Conservation (phyloP, 768 basidiomycete species). For the Hysterangium stoloniferum region DNA sequence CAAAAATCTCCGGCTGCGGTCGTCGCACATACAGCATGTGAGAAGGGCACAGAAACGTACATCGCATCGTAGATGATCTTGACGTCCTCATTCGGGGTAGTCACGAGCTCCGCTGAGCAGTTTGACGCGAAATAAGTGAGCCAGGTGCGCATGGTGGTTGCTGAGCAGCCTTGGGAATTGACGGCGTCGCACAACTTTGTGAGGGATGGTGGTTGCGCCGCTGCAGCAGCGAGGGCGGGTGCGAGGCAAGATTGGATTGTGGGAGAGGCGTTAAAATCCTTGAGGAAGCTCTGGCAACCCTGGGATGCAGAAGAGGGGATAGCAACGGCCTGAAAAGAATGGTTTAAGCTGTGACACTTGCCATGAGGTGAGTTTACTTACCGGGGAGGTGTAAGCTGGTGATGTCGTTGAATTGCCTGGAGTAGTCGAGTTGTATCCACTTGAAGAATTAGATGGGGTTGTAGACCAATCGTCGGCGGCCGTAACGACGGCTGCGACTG, state of each 20-base stretch:
- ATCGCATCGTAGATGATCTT: conserved; percentile 69
- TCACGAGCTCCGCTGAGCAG: conserved; percentile 66
- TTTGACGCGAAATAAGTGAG: conserved; percentile 63
- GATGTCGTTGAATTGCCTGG: background rate
- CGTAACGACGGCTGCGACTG: background rate
- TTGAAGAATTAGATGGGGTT: background rate
- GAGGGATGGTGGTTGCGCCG: conserved; percentile 42
- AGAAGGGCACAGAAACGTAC: conserved; percentile 62
- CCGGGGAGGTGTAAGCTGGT: background rate
- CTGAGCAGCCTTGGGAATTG: conserved; percentile 41
- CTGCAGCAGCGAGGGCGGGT: conserved; percentile 39
- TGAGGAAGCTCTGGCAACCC: conserved; percentile 52
- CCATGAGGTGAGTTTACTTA: too few species aligned
- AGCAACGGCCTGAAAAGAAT: conserved; percentile 29
- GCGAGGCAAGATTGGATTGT: conserved; percentile 52
- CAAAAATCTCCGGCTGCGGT: conserved; percentile 68
- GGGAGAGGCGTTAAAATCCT: conserved; percentile 51
- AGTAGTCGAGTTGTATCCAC: background rate
- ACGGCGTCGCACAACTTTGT: conserved; percentile 35
- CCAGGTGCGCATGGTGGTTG: conserved; percentile 47
- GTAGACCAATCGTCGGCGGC: background rate
- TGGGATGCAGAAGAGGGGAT: conserved; percentile 62
- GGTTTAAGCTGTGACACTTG: conserved; percentile 8
- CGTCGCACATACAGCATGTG: conserved; percentile 65
- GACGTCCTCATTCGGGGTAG: conserved; percentile 40